These are phyloP conservation scores for Ophiostoma himal-ulmi DNA, from an alignment of 2,329 filamentous ascomycete genomes.

Conservation along the genomic window DNA sequence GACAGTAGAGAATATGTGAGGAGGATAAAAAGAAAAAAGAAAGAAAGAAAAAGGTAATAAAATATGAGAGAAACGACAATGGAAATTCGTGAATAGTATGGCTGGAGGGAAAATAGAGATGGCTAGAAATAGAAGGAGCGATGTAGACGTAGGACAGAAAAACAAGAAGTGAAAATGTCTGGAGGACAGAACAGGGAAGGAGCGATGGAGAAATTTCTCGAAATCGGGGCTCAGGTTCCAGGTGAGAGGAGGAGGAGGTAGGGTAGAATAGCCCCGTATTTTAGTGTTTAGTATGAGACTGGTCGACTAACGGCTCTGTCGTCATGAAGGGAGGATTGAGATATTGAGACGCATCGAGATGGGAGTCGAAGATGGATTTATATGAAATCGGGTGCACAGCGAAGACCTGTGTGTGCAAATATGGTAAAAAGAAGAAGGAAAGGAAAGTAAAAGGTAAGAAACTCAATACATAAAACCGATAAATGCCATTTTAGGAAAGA, in stretches of 20 bases:
- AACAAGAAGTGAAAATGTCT: slow-evolving; percentile 15
- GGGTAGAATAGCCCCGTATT: neutral
- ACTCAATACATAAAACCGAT: neutral
- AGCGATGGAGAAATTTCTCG: slow-evolving; percentile 17
- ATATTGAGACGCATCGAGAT: neutral
- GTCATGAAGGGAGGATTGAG: neutral
- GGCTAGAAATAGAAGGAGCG: neutral
- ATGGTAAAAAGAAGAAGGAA: neutral
- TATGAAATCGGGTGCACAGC: neutral
- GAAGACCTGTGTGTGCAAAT: neutral
- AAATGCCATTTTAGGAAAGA: neutral
- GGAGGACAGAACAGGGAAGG: slow-evolving; percentile 8
- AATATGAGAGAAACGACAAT: neutral
- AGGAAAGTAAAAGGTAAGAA: neutral
- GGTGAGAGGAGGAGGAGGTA: neutral
- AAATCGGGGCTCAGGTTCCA: slow-evolving; percentile 12
- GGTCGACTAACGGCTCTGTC: neutral
- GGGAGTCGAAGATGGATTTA: neutral
- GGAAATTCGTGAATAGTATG: neutral
- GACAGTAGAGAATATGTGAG: neutral
- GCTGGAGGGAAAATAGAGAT: neutral
- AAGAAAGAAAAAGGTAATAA: neutral
- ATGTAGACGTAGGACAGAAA: slow-evolving; percentile 1
- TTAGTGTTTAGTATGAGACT: neutral
- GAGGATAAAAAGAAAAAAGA: neutral